Percentiles rank a stretch among this genome's conserved stretches.
Conservation (phyloP, 805 yeast genomes). For the Yamadazyma akitaensis region DNA sequence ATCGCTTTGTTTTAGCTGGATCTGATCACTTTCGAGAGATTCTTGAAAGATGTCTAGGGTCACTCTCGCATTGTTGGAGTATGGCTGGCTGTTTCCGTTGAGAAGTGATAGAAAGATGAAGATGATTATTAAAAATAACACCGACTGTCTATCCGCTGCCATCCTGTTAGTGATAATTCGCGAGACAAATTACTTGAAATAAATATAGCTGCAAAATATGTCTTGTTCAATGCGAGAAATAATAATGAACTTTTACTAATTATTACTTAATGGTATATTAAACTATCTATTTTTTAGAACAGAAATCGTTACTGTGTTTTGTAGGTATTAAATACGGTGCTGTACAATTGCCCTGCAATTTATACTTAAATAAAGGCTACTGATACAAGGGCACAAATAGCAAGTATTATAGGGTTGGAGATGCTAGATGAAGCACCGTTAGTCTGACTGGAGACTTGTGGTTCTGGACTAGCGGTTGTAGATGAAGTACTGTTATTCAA, state of each 20-base stretch:
- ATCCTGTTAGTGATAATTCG: slow-evolving; percentile 1
- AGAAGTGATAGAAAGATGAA: slow-evolving; percentile 33
- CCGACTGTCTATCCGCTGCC: slow-evolving; percentile 32
- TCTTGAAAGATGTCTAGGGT: slow-evolving; percentile 24
- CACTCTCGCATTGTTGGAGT: slow-evolving; percentile 21
- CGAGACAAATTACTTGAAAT: background rate
- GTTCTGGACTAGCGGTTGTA: slow-evolving; percentile 10
- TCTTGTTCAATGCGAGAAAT: too few species aligned
- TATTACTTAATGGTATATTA: slow-evolving; percentile 1
- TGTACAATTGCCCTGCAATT: slow-evolving; percentile 13
- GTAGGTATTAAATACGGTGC: slow-evolving; percentile 2
- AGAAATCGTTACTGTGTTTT: slow-evolving; percentile 1
- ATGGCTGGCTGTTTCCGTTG: slow-evolving; percentile 27
- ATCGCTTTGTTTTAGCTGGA: slow-evolving; percentile 34
- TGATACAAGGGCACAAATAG: slow-evolving; percentile 5
- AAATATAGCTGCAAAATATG: background rate
- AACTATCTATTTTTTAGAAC: slow-evolving; percentile 3
- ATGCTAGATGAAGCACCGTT: slow-evolving; percentile 2
- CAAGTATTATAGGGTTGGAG: slow-evolving; percentile 1
- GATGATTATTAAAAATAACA: slow-evolving; percentile 33
- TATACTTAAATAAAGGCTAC: slow-evolving; percentile 8
- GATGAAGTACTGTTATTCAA: slow-evolving; percentile 1
- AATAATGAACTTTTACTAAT: too few species aligned
- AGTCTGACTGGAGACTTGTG: slow-evolving; percentile 6
- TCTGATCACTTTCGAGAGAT: slow-evolving; percentile 17